phyloP scores from a whole-genome alignment of 1,284 basidiomycete species.

The Marasmius oreades region DNA sequence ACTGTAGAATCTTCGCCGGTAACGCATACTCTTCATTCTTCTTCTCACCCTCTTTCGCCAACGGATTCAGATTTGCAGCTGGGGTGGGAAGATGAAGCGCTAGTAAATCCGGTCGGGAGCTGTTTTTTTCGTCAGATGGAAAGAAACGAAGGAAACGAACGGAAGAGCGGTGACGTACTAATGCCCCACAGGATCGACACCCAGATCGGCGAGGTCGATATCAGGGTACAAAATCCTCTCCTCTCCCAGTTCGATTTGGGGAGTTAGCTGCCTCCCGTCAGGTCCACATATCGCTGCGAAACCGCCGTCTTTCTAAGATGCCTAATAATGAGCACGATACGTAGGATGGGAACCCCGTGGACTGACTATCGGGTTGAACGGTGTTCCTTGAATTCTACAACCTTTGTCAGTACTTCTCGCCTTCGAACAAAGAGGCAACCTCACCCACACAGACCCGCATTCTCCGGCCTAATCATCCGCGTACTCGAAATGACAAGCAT shows the following conservation, averaged over 20 bases:
- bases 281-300: too few species aligned
- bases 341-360: background rate
- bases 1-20: too few species aligned
- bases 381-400: background rate
- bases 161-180: conserved; percentile 13
- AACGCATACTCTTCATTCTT: too few species aligned
- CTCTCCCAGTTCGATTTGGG: conserved; percentile 9
- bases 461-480: conserved; percentile 11
- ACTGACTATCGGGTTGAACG: background rate
- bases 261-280: conserved; percentile 14
- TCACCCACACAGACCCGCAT: conserved; percentile 6
- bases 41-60: too few species aligned
- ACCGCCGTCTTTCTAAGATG: conserved; percentile 16
- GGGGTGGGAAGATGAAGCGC: conserved; percentile 12
- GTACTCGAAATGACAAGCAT: conserved; percentile 19
- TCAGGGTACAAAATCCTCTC: conserved; percentile 20
- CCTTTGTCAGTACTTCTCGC: background rate
- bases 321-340: background rate
- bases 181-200: conserved; percentile 18
- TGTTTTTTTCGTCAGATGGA: background rate
- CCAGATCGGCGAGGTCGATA: conserved; percentile 14
- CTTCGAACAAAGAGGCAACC: background rate
- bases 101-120: conserved; percentile 18
- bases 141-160: background rate
- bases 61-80: too few species aligned